Conservation (phyloP, 2,329 filamentous ascomycete genomes). For the Alternaria viburni region DNA sequence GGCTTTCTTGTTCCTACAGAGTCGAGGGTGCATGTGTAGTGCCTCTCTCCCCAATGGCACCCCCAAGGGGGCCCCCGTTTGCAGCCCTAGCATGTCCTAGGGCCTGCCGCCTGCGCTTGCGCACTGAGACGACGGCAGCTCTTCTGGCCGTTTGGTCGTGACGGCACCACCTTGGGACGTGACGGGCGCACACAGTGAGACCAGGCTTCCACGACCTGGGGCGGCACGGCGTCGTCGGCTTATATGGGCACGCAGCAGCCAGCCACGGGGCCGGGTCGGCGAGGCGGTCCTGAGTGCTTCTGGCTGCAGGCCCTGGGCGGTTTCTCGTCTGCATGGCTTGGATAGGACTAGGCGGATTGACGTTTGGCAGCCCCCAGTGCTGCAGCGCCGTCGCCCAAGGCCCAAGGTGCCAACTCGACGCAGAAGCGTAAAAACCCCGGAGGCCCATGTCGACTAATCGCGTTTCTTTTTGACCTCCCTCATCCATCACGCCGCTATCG, state of each 20-base stretch:
- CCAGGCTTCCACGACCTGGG: slow-evolving; percentile 10
- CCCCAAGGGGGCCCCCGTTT: slow-evolving; percentile 8
- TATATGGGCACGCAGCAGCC: slow-evolving; percentile 5
- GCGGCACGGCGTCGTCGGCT: slow-evolving; percentile 16
- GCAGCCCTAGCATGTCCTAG: slow-evolving; percentile 9
- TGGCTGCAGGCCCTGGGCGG: neutral
- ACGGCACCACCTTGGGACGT: neutral
- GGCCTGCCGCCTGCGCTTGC: slow-evolving; percentile 13
- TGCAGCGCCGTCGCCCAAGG: slow-evolving; percentile 2
- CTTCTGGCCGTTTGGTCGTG: neutral
- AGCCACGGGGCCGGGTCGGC: slow-evolving; percentile 13
- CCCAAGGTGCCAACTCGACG: slow-evolving; percentile 16
- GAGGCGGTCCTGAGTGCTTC: slow-evolving; percentile 1
- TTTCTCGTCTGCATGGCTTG: slow-evolving; percentile 16
- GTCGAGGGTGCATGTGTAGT: slow-evolving; percentile 10
- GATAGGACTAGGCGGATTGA: slow-evolving; percentile 27
- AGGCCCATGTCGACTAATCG: slow-evolving; percentile 25
- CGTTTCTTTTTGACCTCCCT: slow-evolving; percentile 31
- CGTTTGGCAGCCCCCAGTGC: slow-evolving; percentile 8
- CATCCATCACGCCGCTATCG: slow-evolving; percentile 15
- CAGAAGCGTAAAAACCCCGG: slow-evolving; percentile 28
- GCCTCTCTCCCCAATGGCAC: neutral
- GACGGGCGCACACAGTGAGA: neutral
- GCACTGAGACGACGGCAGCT: slow-evolving; percentile 8
- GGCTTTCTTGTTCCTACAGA: slow-evolving; percentile 6